These are phyloP conservation scores for Polytrichum formosum DNA, from an alignment of 225 moss, liverwort and hornwort genomes.

Conservation along the genomic window DNA sequence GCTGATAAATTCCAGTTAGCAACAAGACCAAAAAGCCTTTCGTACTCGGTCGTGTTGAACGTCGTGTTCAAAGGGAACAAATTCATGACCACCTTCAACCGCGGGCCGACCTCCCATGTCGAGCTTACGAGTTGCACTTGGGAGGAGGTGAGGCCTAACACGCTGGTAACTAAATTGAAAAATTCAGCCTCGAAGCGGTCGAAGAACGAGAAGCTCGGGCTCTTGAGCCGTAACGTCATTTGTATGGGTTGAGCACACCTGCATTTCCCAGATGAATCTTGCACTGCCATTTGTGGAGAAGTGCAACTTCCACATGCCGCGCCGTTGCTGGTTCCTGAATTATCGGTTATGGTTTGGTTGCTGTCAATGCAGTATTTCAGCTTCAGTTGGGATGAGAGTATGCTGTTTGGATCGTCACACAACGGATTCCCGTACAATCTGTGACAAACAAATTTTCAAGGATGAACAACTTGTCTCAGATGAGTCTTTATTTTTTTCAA, in stretches of 20 bases:
- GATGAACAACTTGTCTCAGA: too few species aligned
- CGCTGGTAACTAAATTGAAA: conserved; percentile 18
- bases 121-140: conserved; percentile 19
- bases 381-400: conserved; percentile 6
- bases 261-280: conserved; percentile 21
- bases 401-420: conserved; percentile 3
- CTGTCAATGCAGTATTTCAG: conserved; percentile 21
- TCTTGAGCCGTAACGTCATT: conserved; percentile 42
- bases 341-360: not conserved
- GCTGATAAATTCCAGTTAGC: conserved; percentile 35
- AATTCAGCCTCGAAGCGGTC: conserved; percentile 21
- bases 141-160: conserved; percentile 22
- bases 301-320: conserved; percentile 8
- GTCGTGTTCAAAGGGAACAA: conserved; percentile 27
- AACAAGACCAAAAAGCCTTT: conserved; percentile 21
- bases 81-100: conserved; percentile 23
- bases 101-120: conserved; percentile 40
- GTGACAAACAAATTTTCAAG: not conserved
- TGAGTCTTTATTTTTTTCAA: too few species aligned
- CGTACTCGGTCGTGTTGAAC: conserved; percentile 17
- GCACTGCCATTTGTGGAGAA: conserved; percentile 32
- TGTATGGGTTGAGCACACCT: conserved; percentile 34
- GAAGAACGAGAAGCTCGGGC: conserved; percentile 50
- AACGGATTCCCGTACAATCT: conserved; percentile 49
- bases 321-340: not conserved